phyloP scores from a whole-genome alignment of 2,329 filamentous ascomycete genomes.

The Fusarium subglutinans region DNA sequence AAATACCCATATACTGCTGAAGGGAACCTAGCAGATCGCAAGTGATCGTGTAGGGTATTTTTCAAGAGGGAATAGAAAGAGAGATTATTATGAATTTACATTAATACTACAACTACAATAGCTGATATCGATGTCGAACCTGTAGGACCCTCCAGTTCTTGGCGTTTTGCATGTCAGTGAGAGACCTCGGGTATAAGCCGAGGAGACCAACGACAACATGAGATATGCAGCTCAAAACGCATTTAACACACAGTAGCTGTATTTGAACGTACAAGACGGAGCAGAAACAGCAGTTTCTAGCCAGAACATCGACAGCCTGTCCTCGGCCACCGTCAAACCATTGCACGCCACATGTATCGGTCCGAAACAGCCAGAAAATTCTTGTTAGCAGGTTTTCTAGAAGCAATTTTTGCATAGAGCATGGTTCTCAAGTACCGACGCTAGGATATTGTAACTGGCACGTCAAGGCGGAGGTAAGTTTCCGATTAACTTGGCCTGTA shows the following conservation, averaged over 20 bases:
- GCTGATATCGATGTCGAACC: too few relatives aligned
- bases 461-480: conserved; percentile 7
- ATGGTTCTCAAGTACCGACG: conserved; percentile 8
- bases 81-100: too few relatives aligned
- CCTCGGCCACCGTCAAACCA: neutral
- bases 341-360: conserved; percentile 1
- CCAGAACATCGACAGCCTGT: neutral
- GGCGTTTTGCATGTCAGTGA: neutral
- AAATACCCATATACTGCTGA: neutral
- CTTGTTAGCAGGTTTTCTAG: neutral
- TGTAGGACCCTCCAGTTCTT: neutral
- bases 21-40: neutral
- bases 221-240: neutral
- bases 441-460: neutral
- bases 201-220: neutral
- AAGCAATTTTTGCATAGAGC: conserved; percentile 1
- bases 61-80: neutral
- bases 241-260: neutral
- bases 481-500: neutral
- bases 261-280: neutral
- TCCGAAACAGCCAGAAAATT: conserved; percentile 18
- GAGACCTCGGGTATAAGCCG: neutral
- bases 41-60: neutral
- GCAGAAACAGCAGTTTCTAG: neutral
- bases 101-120: neutral